A percentile compares a stretch with the other conserved stretches of the same genome.
Conservation (phyloP, 208 protist species). For the Lotmaria passim region DNA sequence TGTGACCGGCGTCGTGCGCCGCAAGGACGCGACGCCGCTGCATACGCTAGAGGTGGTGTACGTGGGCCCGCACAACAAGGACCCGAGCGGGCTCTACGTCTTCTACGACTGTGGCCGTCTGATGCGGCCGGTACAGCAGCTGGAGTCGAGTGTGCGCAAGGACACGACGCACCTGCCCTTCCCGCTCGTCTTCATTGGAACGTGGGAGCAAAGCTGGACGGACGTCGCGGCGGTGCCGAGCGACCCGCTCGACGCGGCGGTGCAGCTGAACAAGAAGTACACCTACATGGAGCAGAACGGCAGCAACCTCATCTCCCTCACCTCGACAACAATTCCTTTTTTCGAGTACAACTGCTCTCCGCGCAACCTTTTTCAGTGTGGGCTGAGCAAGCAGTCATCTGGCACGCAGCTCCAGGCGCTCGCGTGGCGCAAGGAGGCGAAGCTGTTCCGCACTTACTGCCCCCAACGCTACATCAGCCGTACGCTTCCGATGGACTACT, state of each 20-base stretch:
- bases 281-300: constrained; percentile 96
- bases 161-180: constrained; percentile 64
- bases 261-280: constrained; percentile 80
- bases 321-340: constrained; percentile 99
- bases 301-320: constrained; percentile 96
- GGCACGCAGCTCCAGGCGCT: constrained; percentile 95
- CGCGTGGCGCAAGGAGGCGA: constrained; percentile 97
- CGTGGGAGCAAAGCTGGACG: constrained; percentile 98
- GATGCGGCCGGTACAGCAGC: constrained; percentile 95
- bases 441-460: constrained; percentile 97
- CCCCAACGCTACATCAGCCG: constrained; percentile 98
- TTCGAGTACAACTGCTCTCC: constrained; percentile 99
- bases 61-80: constrained; percentile 67
- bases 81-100: constrained; percentile 86
- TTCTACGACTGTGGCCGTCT: constrained; percentile 94
- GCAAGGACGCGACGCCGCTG: constrained; percentile 50
- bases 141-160: constrained; percentile 48
- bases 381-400: constrained; percentile 99
- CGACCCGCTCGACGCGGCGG: constrained; percentile 85
- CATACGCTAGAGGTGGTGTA: constrained; percentile 85
- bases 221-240: constrained; percentile 94
- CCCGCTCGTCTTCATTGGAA: constrained; percentile 92
- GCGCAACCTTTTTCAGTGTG: constrained; percentile 99
- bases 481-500: constrained; percentile 93
- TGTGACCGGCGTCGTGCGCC: constrained; percentile 64